Conservation (phyloP, 345 rosid species). For the Salix udensis region DNA sequence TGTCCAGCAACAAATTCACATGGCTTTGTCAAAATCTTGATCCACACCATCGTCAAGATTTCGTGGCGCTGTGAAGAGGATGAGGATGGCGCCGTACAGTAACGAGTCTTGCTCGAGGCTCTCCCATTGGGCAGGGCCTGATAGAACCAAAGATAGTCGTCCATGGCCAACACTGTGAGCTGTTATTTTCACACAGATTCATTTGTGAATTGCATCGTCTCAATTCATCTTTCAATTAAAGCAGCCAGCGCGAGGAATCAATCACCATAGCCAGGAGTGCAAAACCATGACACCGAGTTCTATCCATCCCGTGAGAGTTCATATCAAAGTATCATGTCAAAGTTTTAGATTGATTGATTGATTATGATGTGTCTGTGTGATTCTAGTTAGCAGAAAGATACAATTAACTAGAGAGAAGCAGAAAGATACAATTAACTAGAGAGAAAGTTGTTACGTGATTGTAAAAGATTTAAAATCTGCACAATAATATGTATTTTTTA, state of each 20-base stretch:
- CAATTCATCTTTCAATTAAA: not conserved
- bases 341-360: not conserved
- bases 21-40: not conserved
- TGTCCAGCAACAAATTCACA: not conserved
- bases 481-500: too few species aligned
- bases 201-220: not conserved
- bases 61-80: not conserved
- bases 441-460: rapidly evolving
- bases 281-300: not conserved
- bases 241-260: not conserved
- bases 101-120: too few species aligned
- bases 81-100: too few species aligned
- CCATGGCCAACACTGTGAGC: not conserved
- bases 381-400: not conserved
- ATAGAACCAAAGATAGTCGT: not conserved
- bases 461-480: too few species aligned
- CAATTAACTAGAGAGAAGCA: not conserved
- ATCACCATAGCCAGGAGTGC: not conserved
- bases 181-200: not conserved
- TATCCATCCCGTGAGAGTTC: not conserved
- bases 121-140: not conserved
- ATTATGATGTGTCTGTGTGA: not conserved
- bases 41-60: not conserved
- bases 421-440: not conserved
- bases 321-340: not conserved